Evolutionary conservation across 148 eudicot genomes (phyloP), one percentile per base, ranked within the genome.

Genomic region (Nepenthes mirabilis): DNA sequence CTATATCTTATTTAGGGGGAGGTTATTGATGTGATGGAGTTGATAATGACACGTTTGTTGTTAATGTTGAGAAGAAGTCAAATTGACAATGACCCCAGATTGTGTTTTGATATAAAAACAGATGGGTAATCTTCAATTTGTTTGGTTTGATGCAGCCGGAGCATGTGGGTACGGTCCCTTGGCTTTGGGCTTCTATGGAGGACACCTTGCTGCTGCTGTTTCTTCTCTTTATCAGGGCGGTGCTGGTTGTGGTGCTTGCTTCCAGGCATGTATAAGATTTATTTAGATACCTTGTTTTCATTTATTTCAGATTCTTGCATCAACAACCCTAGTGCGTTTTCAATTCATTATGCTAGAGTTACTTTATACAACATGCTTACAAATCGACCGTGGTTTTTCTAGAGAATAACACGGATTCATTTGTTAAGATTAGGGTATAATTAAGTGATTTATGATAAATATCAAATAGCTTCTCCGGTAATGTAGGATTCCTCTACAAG

Each of bases 221-320:
- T 77, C 95, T 58, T 72, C 78, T 32, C 48, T 83, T 32, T 91
- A 68, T 75, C 82, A 79, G 13, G 55, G 77, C 34, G 97, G 95
- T 55, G 83, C 77, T 68, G 91, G 86, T 23, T 91, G 97, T 66
- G 97, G 97, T 32, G 87, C 97, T 7, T 91, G 97, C 62, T 91
- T 84, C 76, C 89, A 79, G 85, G 97, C 84, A 54, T 11, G 40
- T 36, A 49, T 3, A 13, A n/a, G 2, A 11, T n/a, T 5, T 10
- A 11, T 12, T 52, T 13, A 52, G 6, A 12, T 12, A 32, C 2
- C 2, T 5, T 1, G 52, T 11, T 49, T n/a, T n/a, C 14, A 49
- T 40, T 40, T 40, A 40, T 40, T 40, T 40, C 8, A 40, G 45
- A 8, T 40, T 3, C 45, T 3, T 4, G 45, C 45, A 40, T 4